Base-by-base conservation (phyloP, 352 stramenopile genomes). In the Pythium chondricola region DNA sequence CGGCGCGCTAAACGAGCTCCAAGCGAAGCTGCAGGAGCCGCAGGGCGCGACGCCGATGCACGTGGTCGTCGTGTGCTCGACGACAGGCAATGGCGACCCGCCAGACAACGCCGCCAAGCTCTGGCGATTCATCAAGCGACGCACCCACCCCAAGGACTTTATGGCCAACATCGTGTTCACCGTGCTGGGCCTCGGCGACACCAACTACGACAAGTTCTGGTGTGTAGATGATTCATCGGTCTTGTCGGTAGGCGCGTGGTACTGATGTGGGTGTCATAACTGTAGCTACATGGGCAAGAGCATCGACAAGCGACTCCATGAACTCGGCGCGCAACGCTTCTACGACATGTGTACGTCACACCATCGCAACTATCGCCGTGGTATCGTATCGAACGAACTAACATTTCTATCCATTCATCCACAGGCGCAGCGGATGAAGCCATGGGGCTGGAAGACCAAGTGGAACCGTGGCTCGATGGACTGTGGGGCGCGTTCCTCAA, bases 181-280 rank as follows among this genome's bases (percentile, higher is more conserved):
- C 20, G 88, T 98, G 21, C 74, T 98, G 5, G 95, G 63, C 7
- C 69, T 98, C 6, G 95, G 95, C 21, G 95, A 98, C 66, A 98
- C 93, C 33, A 98, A 98, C 70, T 98, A 98, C 62, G 90, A 98
- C 74, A 83, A 97, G 63, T 98, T 98, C 51, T 98, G 93, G 73
- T 88, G 41, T 48, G 58, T 43, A 18, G n/a, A n/a, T n/a, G n/a
- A n/a, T n/a, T n/a, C n/a, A n/a, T n/a, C n/a, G n/a, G n/a, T n/a
- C n/a, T n/a, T n/a, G n/a, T n/a, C n/a, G n/a, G n/a, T n/a, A n/a
- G n/a, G n/a, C n/a, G n/a, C n/a, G n/a, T n/a, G n/a, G n/a, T n/a
- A n/a, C n/a, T n/a, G n/a, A n/a, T n/a, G n/a, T n/a, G n/a, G n/a
- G n/a, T n/a, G n/a, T n/a, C n/a, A n/a, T n/a, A n/a, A n/a, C n/a